Conservation (phyloP, 495 filamentous ascomycete genomes). For the Platismatia glauca region DNA sequence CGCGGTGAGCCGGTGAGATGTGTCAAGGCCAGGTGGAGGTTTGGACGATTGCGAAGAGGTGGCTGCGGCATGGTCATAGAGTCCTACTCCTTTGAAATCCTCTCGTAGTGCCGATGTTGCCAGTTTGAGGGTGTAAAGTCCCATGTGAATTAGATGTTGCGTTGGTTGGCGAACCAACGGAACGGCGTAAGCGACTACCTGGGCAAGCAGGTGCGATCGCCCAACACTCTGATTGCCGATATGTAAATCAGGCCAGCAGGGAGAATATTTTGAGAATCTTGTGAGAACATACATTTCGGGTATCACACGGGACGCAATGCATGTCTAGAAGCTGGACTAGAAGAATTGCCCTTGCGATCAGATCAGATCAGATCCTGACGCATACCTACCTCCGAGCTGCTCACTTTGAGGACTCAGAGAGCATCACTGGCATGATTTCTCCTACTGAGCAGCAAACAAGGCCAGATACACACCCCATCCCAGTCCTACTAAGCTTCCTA, state of each 20-base stretch:
- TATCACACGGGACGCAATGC: background rate
- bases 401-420: background rate
- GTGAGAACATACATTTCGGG: background rate
- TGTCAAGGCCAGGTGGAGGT: slow-evolving; percentile 22
- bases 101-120: background rate
- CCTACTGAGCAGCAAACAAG: slow-evolving; percentile 42
- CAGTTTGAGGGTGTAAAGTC: background rate
- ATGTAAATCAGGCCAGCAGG: background rate
- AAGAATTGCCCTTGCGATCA: background rate
- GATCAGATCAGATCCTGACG: background rate
- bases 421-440: background rate
- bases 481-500: slow-evolving; percentile 71
- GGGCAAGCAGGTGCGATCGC: background rate
- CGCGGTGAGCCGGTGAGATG: slow-evolving; percentile 22
- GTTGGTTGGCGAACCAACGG: background rate
- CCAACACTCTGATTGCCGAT: background rate
- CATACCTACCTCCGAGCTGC: background rate
- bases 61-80: slow-evolving; percentile 18
- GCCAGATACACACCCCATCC: slow-evolving; percentile 86
- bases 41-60: slow-evolving; percentile 22
- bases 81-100: background rate
- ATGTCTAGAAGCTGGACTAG: background rate
- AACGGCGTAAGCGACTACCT: background rate
- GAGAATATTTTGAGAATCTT: background rate
- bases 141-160: too few species aligned